Evolutionary conservation across 164 flowering plant species (phyloP).

Genomic region (Nymphaea colorata): DNA sequence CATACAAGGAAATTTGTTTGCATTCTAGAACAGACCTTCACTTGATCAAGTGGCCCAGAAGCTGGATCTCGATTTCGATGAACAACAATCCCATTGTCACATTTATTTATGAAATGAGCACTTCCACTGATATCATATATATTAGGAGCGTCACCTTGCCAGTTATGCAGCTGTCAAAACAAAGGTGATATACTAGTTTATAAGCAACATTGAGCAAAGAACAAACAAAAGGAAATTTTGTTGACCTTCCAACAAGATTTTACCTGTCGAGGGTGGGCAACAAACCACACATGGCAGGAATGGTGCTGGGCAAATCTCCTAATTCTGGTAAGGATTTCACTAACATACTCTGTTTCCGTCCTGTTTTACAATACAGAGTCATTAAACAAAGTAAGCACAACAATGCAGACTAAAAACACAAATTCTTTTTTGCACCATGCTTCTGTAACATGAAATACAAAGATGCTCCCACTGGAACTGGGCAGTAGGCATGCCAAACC

Average conservation of each 20-base stretch:
- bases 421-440: no score
- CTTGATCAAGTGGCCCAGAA: conserved; percentile 67
- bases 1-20: no score
- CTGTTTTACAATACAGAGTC: conserved; percentile 24
- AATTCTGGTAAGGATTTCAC: conserved; percentile 86
- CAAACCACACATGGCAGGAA: conserved; percentile 98
- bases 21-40: conserved; percentile 37
- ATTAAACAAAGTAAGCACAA: no score
- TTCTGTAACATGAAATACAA: no score
- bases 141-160: conserved; percentile 88
- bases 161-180: conserved; percentile 53
- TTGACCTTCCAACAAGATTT: no score
- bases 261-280: conserved; percentile 99
- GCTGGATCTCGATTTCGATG: conserved; percentile 86
- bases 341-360: conserved; percentile 98
- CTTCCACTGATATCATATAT: conserved; percentile 98
- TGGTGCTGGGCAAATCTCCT: conserved; percentile 96
- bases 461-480: no score
- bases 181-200: not conserved
- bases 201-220: not conserved
- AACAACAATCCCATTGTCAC: conserved; percentile 95
- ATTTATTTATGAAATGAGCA: conserved; percentile 97
- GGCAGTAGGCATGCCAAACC: no score
- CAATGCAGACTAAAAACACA: no score
- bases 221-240: not conserved